Evolutionary conservation across 2,329 filamentous ascomycete species (phyloP), one percentile per base, ranked within the genome.

Genomic region (Aspergillus unguis): DNA sequence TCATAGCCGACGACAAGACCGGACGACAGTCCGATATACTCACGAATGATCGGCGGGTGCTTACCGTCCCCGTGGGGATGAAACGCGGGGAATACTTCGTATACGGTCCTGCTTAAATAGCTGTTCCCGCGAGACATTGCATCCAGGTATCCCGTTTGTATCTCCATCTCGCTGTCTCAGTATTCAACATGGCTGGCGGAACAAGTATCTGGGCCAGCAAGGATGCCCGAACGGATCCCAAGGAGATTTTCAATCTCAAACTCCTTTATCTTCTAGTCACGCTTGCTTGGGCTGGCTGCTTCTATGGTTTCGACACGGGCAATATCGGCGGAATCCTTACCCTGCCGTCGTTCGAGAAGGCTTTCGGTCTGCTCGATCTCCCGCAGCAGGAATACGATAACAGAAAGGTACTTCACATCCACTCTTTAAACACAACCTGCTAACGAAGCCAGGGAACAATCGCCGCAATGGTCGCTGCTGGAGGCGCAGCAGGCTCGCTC

Each of bases 301-400:
- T 67, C 7, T 73, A 74, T 53, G 71, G 70, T 4, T 72, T 73
- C 41, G 71, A 74, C 41, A 65, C 68, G 38, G 70, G 70, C 3
- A 72, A 72, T 38, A 74, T 74, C 28, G 70, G 71, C 2, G 71
- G 71, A 2, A 65, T 71, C 25, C 48, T 73, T 28, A 72, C 66
- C 1, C 60, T 73, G 11, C 61, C 65, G 2, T 66, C 65, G 6
- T 73, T 73, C 53, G 58, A 63, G 31, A 48, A 43, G 5, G 41
- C 48, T 2, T 50, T 50, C n/a, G 48, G 48, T 3, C 25, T 50
- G 6, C 11, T 25, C 3, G 40, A 44, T 38, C 35, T 50, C 6
- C 48, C 48, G 4, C 40, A 50, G 27, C n/a, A 5, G 9, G 41
- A 44, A 17, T 26, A 38, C 11, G 48, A 50, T 25, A 25, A 50